phyloP scores from a whole-genome alignment of 1,139 yeast genomes.

The Zygosaccharomyces sapae region DNA sequence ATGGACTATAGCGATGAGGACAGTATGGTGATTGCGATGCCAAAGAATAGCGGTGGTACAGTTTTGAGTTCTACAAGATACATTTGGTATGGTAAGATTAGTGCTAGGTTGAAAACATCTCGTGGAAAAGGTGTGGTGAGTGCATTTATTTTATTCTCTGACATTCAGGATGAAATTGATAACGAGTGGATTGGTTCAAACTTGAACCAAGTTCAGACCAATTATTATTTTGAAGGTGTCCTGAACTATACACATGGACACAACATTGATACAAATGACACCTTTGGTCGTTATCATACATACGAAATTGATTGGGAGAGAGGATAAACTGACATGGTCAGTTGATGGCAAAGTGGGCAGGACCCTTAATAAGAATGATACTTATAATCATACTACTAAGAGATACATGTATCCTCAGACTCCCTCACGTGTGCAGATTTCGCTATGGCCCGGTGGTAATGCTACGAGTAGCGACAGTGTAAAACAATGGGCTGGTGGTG shows the following conservation, averaged over 20 bases:
- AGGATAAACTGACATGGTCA: constrained; percentile 66
- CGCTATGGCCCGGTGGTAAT: constrained; percentile 92
- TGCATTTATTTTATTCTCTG: constrained; percentile 80
- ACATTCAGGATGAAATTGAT: constrained; percentile 88
- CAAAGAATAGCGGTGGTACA: constrained; percentile 70
- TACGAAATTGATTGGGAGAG: constrained; percentile 86
- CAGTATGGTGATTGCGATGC: constrained; percentile 67
- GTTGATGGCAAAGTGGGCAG: constrained; percentile 70
- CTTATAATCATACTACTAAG: constrained; percentile 62
- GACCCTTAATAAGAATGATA: constrained; percentile 59
- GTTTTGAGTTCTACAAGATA: constrained; percentile 75
- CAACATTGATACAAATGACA: constrained; percentile 46
- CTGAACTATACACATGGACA: constrained; percentile 61
- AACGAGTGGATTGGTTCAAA: constrained; percentile 78
- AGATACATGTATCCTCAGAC: constrained; percentile 76
- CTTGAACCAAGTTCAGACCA: constrained; percentile 62
- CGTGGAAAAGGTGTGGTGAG: constrained; percentile 77
- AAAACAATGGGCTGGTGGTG: constrained; percentile 91
- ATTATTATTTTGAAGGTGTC: constrained; percentile 63
- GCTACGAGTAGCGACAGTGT: constrained; percentile 67
- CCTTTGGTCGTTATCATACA: constrained; percentile 67
- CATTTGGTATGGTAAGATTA: constrained; percentile 83
- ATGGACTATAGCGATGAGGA: constrained; percentile 51
- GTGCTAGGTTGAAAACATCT: constrained; percentile 67
- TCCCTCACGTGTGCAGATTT: constrained; percentile 78